Evolutionary conservation across 805 yeast genomes (phyloP).

Genomic region (Teunomyces funiuensis): DNA sequence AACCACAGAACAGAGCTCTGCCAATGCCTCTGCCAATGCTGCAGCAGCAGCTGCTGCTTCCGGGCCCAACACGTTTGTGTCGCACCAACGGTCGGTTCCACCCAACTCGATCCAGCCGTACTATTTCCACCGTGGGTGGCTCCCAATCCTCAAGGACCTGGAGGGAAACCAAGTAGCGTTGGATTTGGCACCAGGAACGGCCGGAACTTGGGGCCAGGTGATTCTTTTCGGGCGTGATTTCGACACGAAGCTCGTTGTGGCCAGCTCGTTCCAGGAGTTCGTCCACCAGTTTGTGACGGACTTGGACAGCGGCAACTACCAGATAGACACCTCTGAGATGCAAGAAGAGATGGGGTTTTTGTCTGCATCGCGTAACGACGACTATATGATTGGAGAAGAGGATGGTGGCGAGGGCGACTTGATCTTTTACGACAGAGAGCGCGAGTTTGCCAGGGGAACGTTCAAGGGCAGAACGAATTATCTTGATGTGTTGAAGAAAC

Average conservation of each 20-base stretch:
- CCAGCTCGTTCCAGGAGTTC: slow-evolving; percentile 44
- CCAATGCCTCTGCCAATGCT: slow-evolving; percentile 10
- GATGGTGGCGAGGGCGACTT: slow-evolving; percentile 47
- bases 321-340: slow-evolving; percentile 33
- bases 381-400: slow-evolving; percentile 44
- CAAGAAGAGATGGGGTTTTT: slow-evolving; percentile 38
- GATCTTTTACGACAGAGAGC: slow-evolving; percentile 34
- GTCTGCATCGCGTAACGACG: slow-evolving; percentile 38
- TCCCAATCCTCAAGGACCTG: slow-evolving; percentile 84
- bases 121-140: slow-evolving; percentile 57
- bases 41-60: slow-evolving; percentile 19
- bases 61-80: slow-evolving; percentile 24
- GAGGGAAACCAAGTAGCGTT: slow-evolving; percentile 91
- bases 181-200: slow-evolving; percentile 67
- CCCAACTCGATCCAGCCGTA: slow-evolving; percentile 37
- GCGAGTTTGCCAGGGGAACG: slow-evolving; percentile 32
- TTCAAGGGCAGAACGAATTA: slow-evolving; percentile 31
- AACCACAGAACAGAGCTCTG: slow-evolving; percentile 20
- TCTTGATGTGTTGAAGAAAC: slow-evolving; percentile 41
- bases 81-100: slow-evolving; percentile 38
- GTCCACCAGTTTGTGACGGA: slow-evolving; percentile 37
- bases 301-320: slow-evolving; percentile 42
- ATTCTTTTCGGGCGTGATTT: slow-evolving; percentile 92
- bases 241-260: slow-evolving; percentile 84
- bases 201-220: slow-evolving; percentile 86